Evolutionary conservation across 495 filamentous ascomycete species (phyloP).

Genomic region (Talaromyces thailandensis): DNA sequence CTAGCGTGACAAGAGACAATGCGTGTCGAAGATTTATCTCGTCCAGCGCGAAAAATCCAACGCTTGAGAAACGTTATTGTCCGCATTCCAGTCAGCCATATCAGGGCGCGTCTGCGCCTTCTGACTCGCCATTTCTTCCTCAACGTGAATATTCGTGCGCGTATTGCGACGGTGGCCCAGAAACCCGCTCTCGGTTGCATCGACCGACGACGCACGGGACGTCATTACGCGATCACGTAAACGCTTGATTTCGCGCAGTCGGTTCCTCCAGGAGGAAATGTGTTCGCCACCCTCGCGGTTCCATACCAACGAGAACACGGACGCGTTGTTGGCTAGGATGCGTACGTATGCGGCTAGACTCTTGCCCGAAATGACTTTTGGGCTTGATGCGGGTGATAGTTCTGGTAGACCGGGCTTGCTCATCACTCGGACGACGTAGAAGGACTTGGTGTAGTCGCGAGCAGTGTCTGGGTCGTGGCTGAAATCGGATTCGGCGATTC

Average conservation of each 20-base stretch:
- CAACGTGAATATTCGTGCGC: conserved; percentile 35
- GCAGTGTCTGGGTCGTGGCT: conserved; percentile 8
- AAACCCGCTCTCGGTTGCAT: conserved; percentile 28
- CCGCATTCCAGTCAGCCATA: conserved; percentile 34
- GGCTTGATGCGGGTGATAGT: conserved; percentile 77
- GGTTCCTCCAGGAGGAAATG: conserved; percentile 80
- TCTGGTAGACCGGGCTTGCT: conserved; percentile 78
- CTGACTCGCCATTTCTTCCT: conserved; percentile 25
- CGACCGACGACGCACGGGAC: conserved; percentile 22
- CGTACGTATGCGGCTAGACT: conserved; percentile 81
- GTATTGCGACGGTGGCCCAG: conserved; percentile 37
- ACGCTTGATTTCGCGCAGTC: conserved; percentile 73
- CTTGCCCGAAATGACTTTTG: conserved; percentile 74
- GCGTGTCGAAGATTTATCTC: conserved; percentile 16
- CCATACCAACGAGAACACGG: conserved; percentile 88
- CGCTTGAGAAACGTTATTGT: conserved; percentile 29
- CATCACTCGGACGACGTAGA: conserved; percentile 79
- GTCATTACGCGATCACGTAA: conserved; percentile 54
- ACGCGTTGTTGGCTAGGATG: conserved; percentile 85
- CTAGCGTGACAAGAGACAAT: too few species aligned
- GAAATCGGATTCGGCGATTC: conserved; percentile 23
- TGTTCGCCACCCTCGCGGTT: conserved; percentile 74
- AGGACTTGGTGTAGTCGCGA: conserved; percentile 39
- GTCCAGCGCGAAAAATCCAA: conserved; percentile 38
- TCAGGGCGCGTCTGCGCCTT: conserved; percentile 18